Conservation (phyloP, 371 early-diverging fungal genomes). For the Dipsacomyces acuminosporus region DNA sequence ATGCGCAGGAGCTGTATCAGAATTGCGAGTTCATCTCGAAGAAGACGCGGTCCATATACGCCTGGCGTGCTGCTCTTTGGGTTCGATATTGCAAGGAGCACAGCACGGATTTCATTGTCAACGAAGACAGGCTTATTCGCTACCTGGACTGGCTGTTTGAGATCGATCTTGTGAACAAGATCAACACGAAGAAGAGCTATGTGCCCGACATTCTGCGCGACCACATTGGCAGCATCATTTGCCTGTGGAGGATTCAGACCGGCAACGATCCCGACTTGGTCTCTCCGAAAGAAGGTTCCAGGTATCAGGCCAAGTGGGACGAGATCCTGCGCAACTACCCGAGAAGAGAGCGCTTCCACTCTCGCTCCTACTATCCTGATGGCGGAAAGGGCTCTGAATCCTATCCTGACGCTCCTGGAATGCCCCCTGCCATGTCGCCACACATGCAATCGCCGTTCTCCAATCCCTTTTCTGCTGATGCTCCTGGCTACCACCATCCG, state of each 20-base stretch:
- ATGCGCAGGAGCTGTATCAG: slow-evolving; percentile 41
- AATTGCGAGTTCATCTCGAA: slow-evolving; percentile 43
- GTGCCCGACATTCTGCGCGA: slow-evolving; percentile 45
- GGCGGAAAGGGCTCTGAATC: background rate
- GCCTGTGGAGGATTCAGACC: slow-evolving; percentile 45
- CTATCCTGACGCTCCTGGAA: slow-evolving; percentile 5
- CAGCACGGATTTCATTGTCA: slow-evolving; percentile 22
- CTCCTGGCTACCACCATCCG: slow-evolving; percentile 1
- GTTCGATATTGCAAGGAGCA: slow-evolving; percentile 44
- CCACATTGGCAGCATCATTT: slow-evolving; percentile 44
- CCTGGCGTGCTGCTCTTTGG: slow-evolving; percentile 44
- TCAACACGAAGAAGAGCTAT: slow-evolving; percentile 45
- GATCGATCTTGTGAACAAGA: slow-evolving; percentile 41
- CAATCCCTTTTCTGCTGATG: background rate
- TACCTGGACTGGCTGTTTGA: slow-evolving; percentile 46
- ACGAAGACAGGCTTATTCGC: slow-evolving; percentile 36
- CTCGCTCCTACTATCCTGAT: slow-evolving; percentile 19
- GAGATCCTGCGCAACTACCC: slow-evolving; percentile 42
- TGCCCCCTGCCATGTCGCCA: background rate
- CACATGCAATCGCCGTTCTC: background rate
- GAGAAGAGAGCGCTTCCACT: slow-evolving; percentile 31
- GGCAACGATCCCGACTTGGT: slow-evolving; percentile 38
- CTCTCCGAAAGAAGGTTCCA: slow-evolving; percentile 42
- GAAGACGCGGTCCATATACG: slow-evolving; percentile 44
- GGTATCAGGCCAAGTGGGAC: slow-evolving; percentile 45